Conservation (phyloP, 169 alveolate species). For the Eimeria praecox region DNA sequence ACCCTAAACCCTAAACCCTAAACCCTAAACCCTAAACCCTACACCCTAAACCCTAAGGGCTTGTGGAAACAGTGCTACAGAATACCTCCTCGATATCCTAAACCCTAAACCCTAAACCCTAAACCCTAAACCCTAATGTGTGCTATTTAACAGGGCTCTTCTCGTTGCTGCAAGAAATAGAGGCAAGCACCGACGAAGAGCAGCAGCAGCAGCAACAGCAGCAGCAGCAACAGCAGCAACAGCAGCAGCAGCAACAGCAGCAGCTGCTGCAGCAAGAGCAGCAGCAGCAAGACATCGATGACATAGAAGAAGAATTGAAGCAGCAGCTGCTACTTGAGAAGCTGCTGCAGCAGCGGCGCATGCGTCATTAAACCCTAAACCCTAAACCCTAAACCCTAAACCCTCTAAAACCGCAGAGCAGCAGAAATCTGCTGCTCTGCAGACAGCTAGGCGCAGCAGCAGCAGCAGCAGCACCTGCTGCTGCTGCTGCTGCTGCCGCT, state of each 20-base stretch:
- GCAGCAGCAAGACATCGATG: neutral
- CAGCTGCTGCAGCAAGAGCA: constrained; percentile 24
- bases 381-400: neutral
- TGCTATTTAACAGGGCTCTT: neutral
- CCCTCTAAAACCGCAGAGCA: neutral
- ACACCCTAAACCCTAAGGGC: neutral
- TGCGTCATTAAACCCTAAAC: constrained; percentile 34
- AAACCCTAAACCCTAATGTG: constrained; percentile 39
- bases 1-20: neutral
- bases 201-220: neutral
- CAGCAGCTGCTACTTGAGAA: neutral
- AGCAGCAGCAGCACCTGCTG: constrained; percentile 5
- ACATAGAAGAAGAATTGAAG: neutral
- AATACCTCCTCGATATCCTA: neutral
- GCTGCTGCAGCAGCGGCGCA: neutral
- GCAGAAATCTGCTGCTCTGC: neutral
- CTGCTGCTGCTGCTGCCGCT: constrained; percentile 6
- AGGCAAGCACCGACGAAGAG: neutral
- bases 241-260: constrained; percentile 1
- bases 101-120: neutral
- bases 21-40: constrained; percentile 40
- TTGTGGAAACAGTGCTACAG: neutral
- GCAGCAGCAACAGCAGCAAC: constrained; percentile 41
- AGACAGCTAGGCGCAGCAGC: neutral
- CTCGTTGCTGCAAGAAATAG: constrained; percentile 4